Conservation (phyloP, 805 yeast species). For the Nakazawaea wyomingensis region DNA sequence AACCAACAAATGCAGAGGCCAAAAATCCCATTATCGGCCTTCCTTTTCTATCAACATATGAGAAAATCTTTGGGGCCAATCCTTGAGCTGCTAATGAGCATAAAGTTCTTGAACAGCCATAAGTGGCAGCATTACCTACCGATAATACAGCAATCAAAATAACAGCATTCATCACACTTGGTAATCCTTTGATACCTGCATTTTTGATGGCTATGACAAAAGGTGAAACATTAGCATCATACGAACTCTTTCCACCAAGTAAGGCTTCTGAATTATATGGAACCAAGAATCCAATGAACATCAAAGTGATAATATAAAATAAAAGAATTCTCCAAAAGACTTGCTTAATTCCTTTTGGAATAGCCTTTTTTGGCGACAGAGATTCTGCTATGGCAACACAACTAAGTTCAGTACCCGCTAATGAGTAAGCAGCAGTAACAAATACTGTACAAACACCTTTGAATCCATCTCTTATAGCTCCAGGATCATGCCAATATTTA, state of each 20-base stretch:
- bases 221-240: slow-evolving; percentile 65
- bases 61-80: slow-evolving; percentile 36
- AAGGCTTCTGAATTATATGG: slow-evolving; percentile 53
- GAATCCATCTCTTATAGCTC: slow-evolving; percentile 61
- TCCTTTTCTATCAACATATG: slow-evolving; percentile 45
- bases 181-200: slow-evolving; percentile 63
- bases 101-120: slow-evolving; percentile 63
- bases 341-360: slow-evolving; percentile 75
- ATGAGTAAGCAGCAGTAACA: slow-evolving; percentile 73
- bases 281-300: slow-evolving; percentile 62
- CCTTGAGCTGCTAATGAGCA: slow-evolving; percentile 36
- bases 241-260: slow-evolving; percentile 40
- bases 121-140: slow-evolving; percentile 70
- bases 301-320: slow-evolving; percentile 57
- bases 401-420: slow-evolving; percentile 68
- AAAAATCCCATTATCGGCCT: slow-evolving; percentile 41
- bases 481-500: slow-evolving; percentile 57
- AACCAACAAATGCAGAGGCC: slow-evolving; percentile 38
- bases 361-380: slow-evolving; percentile 55
- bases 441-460: slow-evolving; percentile 72
- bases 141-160: slow-evolving; percentile 64
- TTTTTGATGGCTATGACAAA: slow-evolving; percentile 66
- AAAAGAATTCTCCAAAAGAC: slow-evolving; percentile 77
- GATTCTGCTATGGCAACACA: slow-evolving; percentile 79
- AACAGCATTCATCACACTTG: slow-evolving; percentile 67